phyloP scores from a whole-genome alignment of 139 green algal genomes.

The Coelastrella sp. region DNA sequence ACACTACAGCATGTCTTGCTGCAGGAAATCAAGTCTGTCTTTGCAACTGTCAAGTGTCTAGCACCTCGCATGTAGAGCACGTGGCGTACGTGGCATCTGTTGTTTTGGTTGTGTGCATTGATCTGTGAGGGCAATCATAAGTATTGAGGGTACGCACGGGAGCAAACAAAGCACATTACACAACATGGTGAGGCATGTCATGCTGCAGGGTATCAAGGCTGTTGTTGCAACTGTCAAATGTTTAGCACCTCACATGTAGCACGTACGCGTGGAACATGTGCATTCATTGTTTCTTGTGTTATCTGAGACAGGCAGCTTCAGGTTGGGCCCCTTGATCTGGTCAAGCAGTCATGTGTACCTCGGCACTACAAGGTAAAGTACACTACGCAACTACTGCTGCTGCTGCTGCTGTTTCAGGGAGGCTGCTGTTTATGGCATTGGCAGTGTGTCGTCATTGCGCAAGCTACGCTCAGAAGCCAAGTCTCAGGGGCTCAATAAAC shows the following conservation, averaged over 20 bases:
- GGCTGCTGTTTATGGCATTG: slow-evolving; percentile 71
- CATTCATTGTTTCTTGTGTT: too few relatives aligned
- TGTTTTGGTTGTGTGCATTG: slow-evolving; percentile 18
- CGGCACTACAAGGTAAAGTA: slow-evolving; percentile 23
- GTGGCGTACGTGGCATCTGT: too few relatives aligned
- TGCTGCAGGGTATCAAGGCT: too few relatives aligned
- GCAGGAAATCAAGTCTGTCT: too few relatives aligned
- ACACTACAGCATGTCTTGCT: too few relatives aligned
- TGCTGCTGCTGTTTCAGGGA: slow-evolving; percentile 65
- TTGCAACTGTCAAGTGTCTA: too few relatives aligned
- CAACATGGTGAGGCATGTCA: slow-evolving; percentile 55
- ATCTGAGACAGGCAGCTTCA: too few relatives aligned
- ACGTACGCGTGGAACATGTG: too few relatives aligned
- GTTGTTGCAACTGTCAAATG: too few relatives aligned
- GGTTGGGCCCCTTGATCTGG: slow-evolving; percentile 2
- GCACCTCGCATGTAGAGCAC: too few relatives aligned
- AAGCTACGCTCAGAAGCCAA: slow-evolving; percentile 49
- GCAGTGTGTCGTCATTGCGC: slow-evolving; percentile 49
- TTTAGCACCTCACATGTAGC: too few relatives aligned
- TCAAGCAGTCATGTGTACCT: slow-evolving; percentile 21
- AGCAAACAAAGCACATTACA: slow-evolving; percentile 42
- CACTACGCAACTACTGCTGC: slow-evolving; percentile 28
- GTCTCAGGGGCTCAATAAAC: slow-evolving; percentile 10
- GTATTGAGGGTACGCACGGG: slow-evolving; percentile 18
- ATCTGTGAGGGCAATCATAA: slow-evolving; percentile 45